Evolutionary conservation across 2,329 filamentous ascomycete genomes (phyloP).

Genomic region (Coleophoma crateriformis): DNA sequence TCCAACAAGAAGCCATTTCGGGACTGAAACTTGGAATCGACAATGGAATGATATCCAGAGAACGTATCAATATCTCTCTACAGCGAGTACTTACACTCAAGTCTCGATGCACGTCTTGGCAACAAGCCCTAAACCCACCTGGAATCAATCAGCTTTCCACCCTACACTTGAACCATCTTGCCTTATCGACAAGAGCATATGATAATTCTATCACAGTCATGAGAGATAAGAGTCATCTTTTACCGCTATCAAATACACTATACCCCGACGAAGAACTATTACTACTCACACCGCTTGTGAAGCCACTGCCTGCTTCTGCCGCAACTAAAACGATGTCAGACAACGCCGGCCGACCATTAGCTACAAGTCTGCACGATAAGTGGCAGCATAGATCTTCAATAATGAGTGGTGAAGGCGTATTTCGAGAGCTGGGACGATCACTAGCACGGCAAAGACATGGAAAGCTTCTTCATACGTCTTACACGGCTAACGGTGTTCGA

Average conservation of each 20-base stretch:
- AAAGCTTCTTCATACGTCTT: constrained; percentile 87
- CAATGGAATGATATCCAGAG: constrained; percentile 79
- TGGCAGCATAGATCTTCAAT: constrained; percentile 56
- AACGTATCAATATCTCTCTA: constrained; percentile 75
- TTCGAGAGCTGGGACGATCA: constrained; percentile 80
- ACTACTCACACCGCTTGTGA: constrained; percentile 81
- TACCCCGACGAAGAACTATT: constrained; percentile 85
- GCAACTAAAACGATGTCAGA: constrained; percentile 68
- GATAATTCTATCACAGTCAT: constrained; percentile 91
- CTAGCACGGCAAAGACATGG: constrained; percentile 82
- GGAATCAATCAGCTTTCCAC: constrained; percentile 72
- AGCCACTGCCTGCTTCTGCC: constrained; percentile 84
- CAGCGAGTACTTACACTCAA: constrained; percentile 77
- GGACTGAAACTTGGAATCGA: constrained; percentile 86
- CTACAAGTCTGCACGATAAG: constrained; percentile 40
- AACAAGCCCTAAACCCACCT: constrained; percentile 81
- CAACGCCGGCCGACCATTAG: constrained; percentile 32
- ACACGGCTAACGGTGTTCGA: constrained; percentile 86
- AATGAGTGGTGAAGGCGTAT: constrained; percentile 91
- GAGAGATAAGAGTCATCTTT: constrained; percentile 76
- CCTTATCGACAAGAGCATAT: constrained; percentile 79
- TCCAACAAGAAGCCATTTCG: constrained; percentile 87
- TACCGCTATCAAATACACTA: constrained; percentile 78
- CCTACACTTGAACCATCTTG: constrained; percentile 76
- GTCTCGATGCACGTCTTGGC: constrained; percentile 80